Percentiles rank a stretch among this genome's conserved stretches.
Conservation (phyloP, 2,329 filamentous ascomycete species). For the Fusarium coicis region DNA sequence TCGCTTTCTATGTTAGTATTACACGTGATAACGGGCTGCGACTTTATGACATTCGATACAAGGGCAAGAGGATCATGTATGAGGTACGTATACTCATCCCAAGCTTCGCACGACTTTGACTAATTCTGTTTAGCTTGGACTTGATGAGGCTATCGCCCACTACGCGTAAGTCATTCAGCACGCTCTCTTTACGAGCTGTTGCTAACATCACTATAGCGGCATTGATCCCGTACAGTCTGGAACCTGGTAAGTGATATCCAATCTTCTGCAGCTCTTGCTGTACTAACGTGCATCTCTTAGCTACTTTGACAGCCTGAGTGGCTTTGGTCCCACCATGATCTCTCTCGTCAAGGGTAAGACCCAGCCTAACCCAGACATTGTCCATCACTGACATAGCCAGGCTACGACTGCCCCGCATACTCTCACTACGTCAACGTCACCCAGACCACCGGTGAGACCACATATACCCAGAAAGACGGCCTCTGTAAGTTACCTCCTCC, state of each 20-base stretch:
- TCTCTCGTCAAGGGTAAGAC: constrained; percentile 3
- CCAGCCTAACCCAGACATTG: rapidly evolving
- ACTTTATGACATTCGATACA: neutral
- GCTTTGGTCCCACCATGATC: neutral
- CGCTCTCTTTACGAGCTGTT: rapidly evolving
- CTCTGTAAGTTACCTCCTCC: neutral
- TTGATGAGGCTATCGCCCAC: constrained; percentile 2
- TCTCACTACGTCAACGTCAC: neutral
- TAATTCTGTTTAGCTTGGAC: neutral
- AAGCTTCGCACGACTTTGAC: rapidly evolving
- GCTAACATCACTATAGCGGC: neutral
- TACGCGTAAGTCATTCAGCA: neutral
- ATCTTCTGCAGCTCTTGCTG: rapidly evolving
- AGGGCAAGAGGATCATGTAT: neutral
- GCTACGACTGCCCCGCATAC: neutral
- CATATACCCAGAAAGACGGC: neutral
- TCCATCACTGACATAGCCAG: neutral
- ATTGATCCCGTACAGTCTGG: neutral
- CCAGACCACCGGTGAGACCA: neutral
- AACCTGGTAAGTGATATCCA: neutral
- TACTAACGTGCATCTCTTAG: neutral
- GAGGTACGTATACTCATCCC: neutral
- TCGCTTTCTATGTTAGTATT: neutral
- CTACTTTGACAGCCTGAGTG: constrained; percentile 6
- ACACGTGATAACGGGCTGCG: neutral